These are phyloP conservation scores for Sugiyamaella neomexicana DNA, from an alignment of 1,139 yeast species.

Conservation along the genomic window DNA sequence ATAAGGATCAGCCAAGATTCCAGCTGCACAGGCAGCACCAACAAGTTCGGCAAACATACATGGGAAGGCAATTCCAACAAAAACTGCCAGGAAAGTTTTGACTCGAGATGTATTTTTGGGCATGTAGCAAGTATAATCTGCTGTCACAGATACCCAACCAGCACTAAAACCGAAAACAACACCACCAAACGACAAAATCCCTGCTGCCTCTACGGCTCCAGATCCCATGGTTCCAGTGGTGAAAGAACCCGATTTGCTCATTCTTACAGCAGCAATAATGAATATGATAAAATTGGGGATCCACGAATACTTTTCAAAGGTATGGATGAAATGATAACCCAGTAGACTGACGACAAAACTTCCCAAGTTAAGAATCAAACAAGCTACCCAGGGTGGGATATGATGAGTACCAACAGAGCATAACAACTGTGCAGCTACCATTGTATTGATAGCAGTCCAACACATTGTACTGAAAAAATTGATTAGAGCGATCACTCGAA, in stretches of 20 bases:
- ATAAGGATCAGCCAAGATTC: slow-evolving; percentile 52
- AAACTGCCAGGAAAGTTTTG: slow-evolving; percentile 63
- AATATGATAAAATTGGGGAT: slow-evolving; percentile 74
- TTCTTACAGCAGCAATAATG: slow-evolving; percentile 73
- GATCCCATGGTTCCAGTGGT: slow-evolving; percentile 47
- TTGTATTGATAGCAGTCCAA: slow-evolving; percentile 92
- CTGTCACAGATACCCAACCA: slow-evolving; percentile 93
- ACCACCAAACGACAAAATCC: slow-evolving; percentile 80
- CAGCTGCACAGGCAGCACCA: slow-evolving; percentile 87
- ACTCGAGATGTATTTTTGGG: slow-evolving; percentile 56
- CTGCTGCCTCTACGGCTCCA: slow-evolving; percentile 60
- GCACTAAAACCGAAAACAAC: slow-evolving; percentile 85
- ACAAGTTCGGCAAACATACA: slow-evolving; percentile 69
- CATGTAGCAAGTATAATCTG: slow-evolving; percentile 90
- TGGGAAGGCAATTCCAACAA: slow-evolving; percentile 65
- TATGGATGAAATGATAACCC: slow-evolving; percentile 80
- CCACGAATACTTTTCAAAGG: slow-evolving; percentile 86
- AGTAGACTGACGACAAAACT: slow-evolving; percentile 76
- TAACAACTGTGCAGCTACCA: slow-evolving; percentile 83
- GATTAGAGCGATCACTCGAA: slow-evolving; percentile 73
- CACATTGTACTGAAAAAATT: slow-evolving; percentile 90
- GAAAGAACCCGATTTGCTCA: slow-evolving; percentile 66
- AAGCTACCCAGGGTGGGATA: slow-evolving; percentile 90
- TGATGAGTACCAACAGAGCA: slow-evolving; percentile 65
- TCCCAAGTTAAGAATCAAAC: slow-evolving; percentile 65